A percentile compares a stretch with the other conserved stretches of the same genome.
phyloP scores from a whole-genome alignment of 371 early-diverging fungal species.

The Rhizomucor pusillus region DNA sequence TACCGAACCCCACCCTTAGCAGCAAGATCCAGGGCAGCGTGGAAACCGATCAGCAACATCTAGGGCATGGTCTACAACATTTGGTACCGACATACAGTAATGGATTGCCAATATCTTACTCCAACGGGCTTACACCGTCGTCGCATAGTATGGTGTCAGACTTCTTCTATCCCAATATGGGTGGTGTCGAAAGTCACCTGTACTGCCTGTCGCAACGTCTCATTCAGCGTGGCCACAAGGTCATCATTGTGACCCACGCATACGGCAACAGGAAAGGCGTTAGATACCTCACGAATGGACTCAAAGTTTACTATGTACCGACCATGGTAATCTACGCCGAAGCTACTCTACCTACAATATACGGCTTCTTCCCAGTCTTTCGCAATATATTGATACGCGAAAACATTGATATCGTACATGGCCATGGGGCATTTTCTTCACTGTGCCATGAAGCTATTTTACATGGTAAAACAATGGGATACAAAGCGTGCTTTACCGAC shows the following conservation, averaged over 20 bases:
- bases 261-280: conserved; percentile 87
- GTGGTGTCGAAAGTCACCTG: conserved; percentile 98
- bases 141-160: conserved; percentile 85
- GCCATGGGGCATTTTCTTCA: conserved; percentile 93
- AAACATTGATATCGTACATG: conserved; percentile 95
- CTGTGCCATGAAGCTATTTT: conserved; percentile 96
- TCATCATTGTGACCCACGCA: conserved; percentile 87
- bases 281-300: conserved; percentile 88
- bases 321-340: conserved; percentile 83
- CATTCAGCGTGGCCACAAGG: conserved; percentile 92
- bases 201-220: conserved; percentile 90
- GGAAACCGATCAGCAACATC: too few relatives aligned
- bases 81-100: conserved; percentile 29
- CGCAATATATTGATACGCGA: conserved; percentile 92
- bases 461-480: conserved; percentile 95
- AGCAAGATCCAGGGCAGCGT: too few relatives aligned
- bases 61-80: conserved; percentile 51
- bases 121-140: not conserved
- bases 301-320: conserved; percentile 98
- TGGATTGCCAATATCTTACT: too few relatives aligned
- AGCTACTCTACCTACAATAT: conserved; percentile 93
- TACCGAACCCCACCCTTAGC: too few relatives aligned
- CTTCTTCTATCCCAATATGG: conserved; percentile 98
- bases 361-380: conserved; percentile 89
- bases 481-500: conserved; percentile 97